A percentile compares a stretch with the other conserved stretches of the same genome.
Conservation (phyloP, 345 rosid species). For the Eucalyptus dawsonii region DNA sequence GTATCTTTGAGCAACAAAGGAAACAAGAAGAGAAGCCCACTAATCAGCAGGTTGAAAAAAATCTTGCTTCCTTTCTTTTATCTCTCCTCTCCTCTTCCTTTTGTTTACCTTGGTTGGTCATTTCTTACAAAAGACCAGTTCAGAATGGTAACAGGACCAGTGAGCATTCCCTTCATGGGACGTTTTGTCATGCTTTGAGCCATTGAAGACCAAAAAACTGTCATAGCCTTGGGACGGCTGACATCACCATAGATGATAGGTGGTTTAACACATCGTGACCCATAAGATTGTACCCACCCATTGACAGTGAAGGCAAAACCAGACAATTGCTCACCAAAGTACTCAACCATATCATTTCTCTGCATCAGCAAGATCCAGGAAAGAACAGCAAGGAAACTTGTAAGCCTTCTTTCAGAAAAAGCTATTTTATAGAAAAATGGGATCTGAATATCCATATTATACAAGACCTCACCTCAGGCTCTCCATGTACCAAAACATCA, state of each 20-base stretch:
- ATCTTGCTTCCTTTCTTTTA: neutral
- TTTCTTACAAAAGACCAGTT: slow-evolving; percentile 97
- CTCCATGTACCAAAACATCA: slow-evolving; percentile 96
- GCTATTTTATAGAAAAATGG: neutral
- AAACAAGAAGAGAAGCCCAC: neutral
- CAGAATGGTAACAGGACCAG: slow-evolving; percentile 95
- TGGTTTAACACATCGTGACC: slow-evolving; percentile 98
- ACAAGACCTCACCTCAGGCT: slow-evolving; percentile 66
- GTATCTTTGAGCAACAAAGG: neutral
- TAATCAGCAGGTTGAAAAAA: neutral
- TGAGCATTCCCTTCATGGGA: slow-evolving; percentile 99
- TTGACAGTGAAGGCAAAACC: slow-evolving; percentile 91
- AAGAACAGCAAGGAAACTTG: neutral
- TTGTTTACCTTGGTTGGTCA: slow-evolving; percentile 83
- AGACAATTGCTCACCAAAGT: slow-evolving; percentile 92
- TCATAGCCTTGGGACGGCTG: slow-evolving; percentile 98
- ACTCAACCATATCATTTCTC: slow-evolving; percentile 99
- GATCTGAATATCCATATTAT: neutral
- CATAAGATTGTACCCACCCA: slow-evolving; percentile 98
- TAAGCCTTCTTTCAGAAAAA: neutral
- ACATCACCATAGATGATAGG: slow-evolving; percentile 96
- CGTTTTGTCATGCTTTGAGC: slow-evolving; percentile 93
- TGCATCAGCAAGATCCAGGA: slow-evolving; percentile 9
- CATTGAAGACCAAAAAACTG: slow-evolving; percentile 89
- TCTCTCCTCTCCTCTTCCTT: neutral